These are phyloP conservation scores for Talaromyces sp. DNA, from an alignment of 2,329 filamentous ascomycete genomes.

Conservation along the genomic window DNA sequence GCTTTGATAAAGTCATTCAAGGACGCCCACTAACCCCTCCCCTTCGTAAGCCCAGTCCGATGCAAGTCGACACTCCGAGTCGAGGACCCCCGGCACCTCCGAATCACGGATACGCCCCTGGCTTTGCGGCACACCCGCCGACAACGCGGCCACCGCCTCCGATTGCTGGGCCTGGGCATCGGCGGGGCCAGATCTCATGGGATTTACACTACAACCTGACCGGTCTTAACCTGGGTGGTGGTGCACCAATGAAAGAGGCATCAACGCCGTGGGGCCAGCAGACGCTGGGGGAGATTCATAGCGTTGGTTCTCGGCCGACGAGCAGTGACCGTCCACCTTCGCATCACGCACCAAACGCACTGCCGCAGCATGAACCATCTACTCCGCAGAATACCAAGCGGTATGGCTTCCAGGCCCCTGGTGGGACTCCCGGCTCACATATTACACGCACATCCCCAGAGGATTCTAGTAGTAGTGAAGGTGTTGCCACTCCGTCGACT, in stretches of 20 bases:
- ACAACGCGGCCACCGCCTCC: slow-evolving; percentile 33
- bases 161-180: slow-evolving; percentile 39
- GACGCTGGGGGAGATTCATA: slow-evolving; percentile 36
- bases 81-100: slow-evolving; percentile 30
- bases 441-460: slow-evolving; percentile 39
- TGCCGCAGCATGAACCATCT: slow-evolving; percentile 10
- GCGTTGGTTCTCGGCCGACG: slow-evolving; percentile 28
- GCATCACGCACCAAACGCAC: neutral
- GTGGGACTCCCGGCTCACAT: slow-evolving; percentile 23
- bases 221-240: slow-evolving; percentile 35
- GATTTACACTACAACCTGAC: slow-evolving; percentile 41
- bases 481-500: slow-evolving; percentile 42
- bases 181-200: slow-evolving; percentile 43
- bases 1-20: slow-evolving; percentile 70
- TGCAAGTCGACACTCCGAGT: slow-evolving; percentile 61
- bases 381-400: slow-evolving; percentile 23
- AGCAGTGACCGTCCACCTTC: slow-evolving; percentile 7
- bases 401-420: slow-evolving; percentile 28
- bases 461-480: slow-evolving; percentile 45
- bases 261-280: slow-evolving; percentile 38
- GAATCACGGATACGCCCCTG: slow-evolving; percentile 25
- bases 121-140: slow-evolving; percentile 27
- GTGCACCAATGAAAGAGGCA: slow-evolving; percentile 25
- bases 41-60: slow-evolving; percentile 64
- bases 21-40: slow-evolving; percentile 58